Conservation (phyloP, 2,329 filamentous ascomycete species). For the Paecilomyces sp. region DNA sequence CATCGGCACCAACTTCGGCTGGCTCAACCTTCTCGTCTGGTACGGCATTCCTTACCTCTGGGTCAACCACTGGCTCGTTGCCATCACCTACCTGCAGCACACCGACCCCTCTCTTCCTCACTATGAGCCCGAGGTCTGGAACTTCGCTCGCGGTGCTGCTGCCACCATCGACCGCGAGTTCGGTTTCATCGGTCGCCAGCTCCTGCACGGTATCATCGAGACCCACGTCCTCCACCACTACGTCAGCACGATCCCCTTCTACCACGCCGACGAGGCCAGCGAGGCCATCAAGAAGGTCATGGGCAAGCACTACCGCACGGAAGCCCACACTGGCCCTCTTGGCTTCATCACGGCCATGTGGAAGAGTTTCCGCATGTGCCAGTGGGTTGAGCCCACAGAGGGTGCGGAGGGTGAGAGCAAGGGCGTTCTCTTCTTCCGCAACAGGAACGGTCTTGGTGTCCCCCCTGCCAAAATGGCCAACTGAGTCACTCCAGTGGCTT, state of each 20-base stretch:
- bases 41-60: slow-evolving; percentile 92
- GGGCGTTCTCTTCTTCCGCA: slow-evolving; percentile 89
- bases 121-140: slow-evolving; percentile 82
- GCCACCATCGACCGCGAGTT: slow-evolving; percentile 97
- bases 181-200: slow-evolving; percentile 83
- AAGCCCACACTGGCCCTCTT: slow-evolving; percentile 65
- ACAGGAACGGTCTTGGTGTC: slow-evolving; percentile 78
- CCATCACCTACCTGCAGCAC: slow-evolving; percentile 96
- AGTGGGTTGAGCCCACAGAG: slow-evolving; percentile 92
- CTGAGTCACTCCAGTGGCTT: background rate
- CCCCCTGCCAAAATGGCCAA: slow-evolving; percentile 39
- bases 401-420: slow-evolving; percentile 73
- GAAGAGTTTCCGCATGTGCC: slow-evolving; percentile 76
- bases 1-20: slow-evolving; percentile 72
- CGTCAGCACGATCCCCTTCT: slow-evolving; percentile 91
- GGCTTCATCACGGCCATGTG: slow-evolving; percentile 84
- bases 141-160: slow-evolving; percentile 84
- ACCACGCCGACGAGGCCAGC: slow-evolving; percentile 87
- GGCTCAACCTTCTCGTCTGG: slow-evolving; percentile 83
- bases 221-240: slow-evolving; percentile 98
- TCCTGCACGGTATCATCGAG: slow-evolving; percentile 94
- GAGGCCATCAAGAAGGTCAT: slow-evolving; percentile 93
- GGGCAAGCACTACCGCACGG: slow-evolving; percentile 88
- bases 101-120: slow-evolving; percentile 91
- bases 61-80: slow-evolving; percentile 99